These are phyloP conservation scores for Hygrocybe punicea DNA, from an alignment of 768 basidiomycete species.

Conservation along the genomic window DNA sequence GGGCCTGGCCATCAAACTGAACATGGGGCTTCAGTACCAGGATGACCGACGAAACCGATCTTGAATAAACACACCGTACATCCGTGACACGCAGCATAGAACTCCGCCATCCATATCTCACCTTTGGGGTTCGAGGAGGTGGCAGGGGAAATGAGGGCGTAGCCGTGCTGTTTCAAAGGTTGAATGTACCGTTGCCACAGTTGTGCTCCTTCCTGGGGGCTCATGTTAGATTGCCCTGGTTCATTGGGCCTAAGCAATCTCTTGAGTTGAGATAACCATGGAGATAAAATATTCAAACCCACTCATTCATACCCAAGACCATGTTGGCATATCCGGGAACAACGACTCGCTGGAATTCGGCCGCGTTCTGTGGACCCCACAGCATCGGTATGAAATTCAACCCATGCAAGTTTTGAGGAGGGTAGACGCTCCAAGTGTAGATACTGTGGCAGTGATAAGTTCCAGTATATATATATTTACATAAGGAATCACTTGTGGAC, in stretches of 20 bases:
- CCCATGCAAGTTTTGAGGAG: constrained; percentile 40
- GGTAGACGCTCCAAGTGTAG: constrained; percentile 84
- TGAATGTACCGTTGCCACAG: constrained; percentile 63
- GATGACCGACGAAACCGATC: neutral
- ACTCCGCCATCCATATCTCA: constrained; percentile 59
- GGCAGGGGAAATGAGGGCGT: constrained; percentile 61
- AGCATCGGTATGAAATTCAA: constrained; percentile 65
- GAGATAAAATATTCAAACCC: constrained; percentile 20
- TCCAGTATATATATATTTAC: neutral
- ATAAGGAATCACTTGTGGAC: too few species aligned
- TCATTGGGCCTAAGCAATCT: constrained; percentile 60
- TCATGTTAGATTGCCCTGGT: constrained; percentile 57
- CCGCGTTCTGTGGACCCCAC: constrained; percentile 62
- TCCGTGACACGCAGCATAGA: constrained; percentile 49
- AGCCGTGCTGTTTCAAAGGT: constrained; percentile 55
- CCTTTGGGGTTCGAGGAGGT: constrained; percentile 60
- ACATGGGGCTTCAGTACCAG: neutral
- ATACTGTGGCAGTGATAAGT: constrained; percentile 30
- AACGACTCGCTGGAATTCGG: constrained; percentile 49
- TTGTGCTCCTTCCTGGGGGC: constrained; percentile 43
- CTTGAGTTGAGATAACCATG: neutral
- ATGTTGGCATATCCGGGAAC: constrained; percentile 48
- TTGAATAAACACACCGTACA: constrained; percentile 47
- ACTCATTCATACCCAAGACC: constrained; percentile 76
- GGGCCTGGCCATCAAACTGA: constrained; percentile 54